These are phyloP conservation scores for Dioscorea alata DNA, from an alignment of 106 monocot genomes.

Conservation along the genomic window DNA sequence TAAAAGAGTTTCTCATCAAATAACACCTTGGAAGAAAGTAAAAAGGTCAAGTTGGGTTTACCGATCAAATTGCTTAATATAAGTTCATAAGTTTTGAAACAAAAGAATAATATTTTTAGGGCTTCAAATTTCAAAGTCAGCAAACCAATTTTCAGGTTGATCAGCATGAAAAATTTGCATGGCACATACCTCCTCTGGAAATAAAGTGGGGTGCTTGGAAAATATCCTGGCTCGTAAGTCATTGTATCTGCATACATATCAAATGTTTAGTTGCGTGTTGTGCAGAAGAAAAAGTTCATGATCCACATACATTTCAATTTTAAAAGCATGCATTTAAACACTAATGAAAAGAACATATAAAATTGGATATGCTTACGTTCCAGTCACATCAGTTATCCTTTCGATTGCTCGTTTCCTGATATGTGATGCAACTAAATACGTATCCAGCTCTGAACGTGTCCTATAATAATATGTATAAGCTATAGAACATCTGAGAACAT, in stretches of 20 bases:
- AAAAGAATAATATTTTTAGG: no score
- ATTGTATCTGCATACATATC: conserved; percentile 51
- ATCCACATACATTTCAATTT: no score
- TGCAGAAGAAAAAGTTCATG: no score
- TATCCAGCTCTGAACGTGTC: conserved; percentile 79
- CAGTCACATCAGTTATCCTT: conserved; percentile 75
- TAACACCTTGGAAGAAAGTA: no score
- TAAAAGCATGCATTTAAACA: background rate
- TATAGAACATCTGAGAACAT: conserved; percentile 57
- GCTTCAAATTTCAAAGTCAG: no score
- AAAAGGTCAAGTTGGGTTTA: no score
- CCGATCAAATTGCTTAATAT: no score
- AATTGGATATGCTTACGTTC: conserved; percentile 46
- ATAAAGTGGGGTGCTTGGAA: conserved; percentile 71
- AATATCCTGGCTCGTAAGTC: conserved; percentile 80
- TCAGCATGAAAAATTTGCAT: conserved; percentile 1
- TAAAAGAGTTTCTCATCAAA: no score
- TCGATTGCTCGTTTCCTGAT: conserved; percentile 89
- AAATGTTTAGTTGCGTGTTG: no score
- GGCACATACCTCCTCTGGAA: conserved; percentile 81
- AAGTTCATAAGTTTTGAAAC: no score
- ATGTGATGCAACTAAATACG: conserved; percentile 78
- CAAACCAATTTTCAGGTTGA: no score
- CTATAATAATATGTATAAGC: conserved; percentile 66
- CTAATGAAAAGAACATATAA: background rate